Conservation (phyloP, 2,329 filamentous ascomycete species). For the Zarea fungicola region DNA sequence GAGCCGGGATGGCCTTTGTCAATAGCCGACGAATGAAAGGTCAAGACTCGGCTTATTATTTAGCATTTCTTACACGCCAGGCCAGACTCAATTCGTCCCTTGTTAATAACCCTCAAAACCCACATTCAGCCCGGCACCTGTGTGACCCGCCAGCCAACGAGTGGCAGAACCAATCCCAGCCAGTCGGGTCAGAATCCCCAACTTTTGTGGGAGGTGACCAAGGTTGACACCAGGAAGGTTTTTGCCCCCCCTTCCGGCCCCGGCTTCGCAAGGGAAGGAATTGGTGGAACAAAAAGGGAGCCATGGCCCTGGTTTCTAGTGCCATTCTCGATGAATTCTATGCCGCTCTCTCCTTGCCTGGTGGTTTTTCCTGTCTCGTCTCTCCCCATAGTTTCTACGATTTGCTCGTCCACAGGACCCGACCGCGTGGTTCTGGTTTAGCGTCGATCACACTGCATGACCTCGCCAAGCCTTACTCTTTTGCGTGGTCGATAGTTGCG, state of each 20-base stretch:
- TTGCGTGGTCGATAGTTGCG: background rate
- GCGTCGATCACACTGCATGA: constrained; percentile 14
- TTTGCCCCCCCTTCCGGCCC: constrained; percentile 6
- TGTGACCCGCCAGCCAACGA: constrained; percentile 6
- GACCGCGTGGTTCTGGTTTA: constrained; percentile 12
- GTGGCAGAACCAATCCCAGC: constrained; percentile 7
- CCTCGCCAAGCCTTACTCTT: constrained; percentile 2
- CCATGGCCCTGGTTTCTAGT: constrained; percentile 6
- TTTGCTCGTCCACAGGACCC: constrained; percentile 7
- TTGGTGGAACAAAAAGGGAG: constrained; percentile 5
- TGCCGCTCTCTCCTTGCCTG: constrained; percentile 13
- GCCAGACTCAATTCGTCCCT: background rate
- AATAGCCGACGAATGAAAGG: background rate
- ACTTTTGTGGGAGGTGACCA: constrained; percentile 4
- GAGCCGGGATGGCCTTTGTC: background rate
- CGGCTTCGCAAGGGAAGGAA: background rate
- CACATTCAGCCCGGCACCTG: background rate
- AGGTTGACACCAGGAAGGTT: constrained; percentile 6
- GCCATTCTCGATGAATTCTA: constrained; percentile 7
- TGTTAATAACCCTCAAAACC: background rate
- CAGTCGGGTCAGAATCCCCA: constrained; percentile 3
- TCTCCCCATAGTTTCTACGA: constrained; percentile 12
- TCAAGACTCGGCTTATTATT: background rate
- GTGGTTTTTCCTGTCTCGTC: constrained; percentile 11
- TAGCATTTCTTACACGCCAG: background rate